These are phyloP conservation scores for Fraxinus americana DNA, from an alignment of 257 asterid species.

Conservation along the genomic window DNA sequence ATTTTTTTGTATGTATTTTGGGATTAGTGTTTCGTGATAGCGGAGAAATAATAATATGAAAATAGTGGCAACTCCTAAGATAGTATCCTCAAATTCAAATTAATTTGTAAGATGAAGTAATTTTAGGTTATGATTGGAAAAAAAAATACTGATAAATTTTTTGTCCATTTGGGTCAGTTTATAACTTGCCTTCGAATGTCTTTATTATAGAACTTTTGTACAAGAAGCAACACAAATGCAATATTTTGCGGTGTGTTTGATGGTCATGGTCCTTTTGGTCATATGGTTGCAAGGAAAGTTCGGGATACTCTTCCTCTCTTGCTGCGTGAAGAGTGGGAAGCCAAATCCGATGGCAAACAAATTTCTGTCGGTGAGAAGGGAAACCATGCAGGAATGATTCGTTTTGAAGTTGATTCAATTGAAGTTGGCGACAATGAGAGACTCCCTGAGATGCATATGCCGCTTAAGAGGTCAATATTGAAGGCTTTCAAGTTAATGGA, in stretches of 20 bases:
- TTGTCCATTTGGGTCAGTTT: constrained; percentile 54
- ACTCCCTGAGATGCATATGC: constrained; percentile 73
- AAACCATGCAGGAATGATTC: constrained; percentile 48
- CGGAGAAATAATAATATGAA: not conserved
- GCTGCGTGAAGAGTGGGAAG: constrained; percentile 68
- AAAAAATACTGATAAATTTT: constrained; percentile 36
- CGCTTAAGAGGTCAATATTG: constrained; percentile 71
- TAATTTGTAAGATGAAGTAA: constrained; percentile 4
- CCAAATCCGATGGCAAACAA: constrained; percentile 41
- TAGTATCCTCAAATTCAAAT: not conserved
- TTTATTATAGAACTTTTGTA: constrained; percentile 68
- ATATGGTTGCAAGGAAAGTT: constrained; percentile 94
- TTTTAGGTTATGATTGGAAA: constrained; percentile 28
- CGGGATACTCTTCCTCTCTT: constrained; percentile 81
- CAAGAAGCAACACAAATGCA: constrained; percentile 51
- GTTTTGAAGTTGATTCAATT: constrained; percentile 59
- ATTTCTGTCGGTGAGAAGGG: constrained; percentile 39
- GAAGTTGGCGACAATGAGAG: constrained; percentile 68
- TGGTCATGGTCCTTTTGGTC: constrained; percentile 98
- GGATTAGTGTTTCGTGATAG: not conserved
- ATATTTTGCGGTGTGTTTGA: constrained; percentile 94
- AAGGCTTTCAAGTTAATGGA: constrained; percentile 91
- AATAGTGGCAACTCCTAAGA: not conserved
- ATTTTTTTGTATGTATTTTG: not conserved
- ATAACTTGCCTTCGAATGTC: constrained; percentile 69